Evolutionary conservation across 495 filamentous ascomycete species (phyloP).

Genomic region (Talaromyces trachyspermus): DNA sequence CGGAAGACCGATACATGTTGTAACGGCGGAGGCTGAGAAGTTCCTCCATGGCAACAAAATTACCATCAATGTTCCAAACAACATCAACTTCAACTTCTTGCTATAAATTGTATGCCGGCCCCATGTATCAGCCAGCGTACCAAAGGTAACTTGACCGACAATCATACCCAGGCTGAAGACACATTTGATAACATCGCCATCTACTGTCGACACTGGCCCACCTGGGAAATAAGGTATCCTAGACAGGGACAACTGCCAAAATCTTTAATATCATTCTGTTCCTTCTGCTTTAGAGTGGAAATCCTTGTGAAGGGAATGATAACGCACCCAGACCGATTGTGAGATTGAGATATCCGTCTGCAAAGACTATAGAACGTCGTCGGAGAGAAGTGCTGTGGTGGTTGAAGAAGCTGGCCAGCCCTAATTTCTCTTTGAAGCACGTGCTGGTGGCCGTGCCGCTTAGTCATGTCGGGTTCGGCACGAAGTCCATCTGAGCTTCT

Average conservation of each 20-base stretch:
- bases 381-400: constrained; percentile 17
- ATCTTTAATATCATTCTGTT: no score
- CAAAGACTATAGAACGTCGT: constrained; percentile 24
- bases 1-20: constrained; percentile 44
- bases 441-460: background rate
- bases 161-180: constrained; percentile 31
- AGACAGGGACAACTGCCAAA: constrained; percentile 48
- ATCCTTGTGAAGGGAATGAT: no score
- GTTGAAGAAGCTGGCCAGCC: background rate
- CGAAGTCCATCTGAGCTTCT: background rate
- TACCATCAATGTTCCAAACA: constrained; percentile 35
- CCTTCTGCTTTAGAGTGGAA: no score
- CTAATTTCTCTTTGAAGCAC: background rate
- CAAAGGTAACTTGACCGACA: constrained; percentile 48
- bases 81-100: constrained; percentile 45
- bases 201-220: constrained; percentile 8
- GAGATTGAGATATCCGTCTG: constrained; percentile 39
- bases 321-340: constrained; percentile 17
- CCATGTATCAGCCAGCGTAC: constrained; percentile 41
- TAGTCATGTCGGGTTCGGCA: background rate
- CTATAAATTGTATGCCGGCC: constrained; percentile 51
- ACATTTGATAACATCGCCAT: constrained; percentile 16
- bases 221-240: constrained; percentile 45
- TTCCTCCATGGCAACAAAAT: constrained; percentile 18
- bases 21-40: constrained; percentile 34